Base-by-base conservation (phyloP, 345 rosid genomes). In the Lenwebbia sp. region DNA sequence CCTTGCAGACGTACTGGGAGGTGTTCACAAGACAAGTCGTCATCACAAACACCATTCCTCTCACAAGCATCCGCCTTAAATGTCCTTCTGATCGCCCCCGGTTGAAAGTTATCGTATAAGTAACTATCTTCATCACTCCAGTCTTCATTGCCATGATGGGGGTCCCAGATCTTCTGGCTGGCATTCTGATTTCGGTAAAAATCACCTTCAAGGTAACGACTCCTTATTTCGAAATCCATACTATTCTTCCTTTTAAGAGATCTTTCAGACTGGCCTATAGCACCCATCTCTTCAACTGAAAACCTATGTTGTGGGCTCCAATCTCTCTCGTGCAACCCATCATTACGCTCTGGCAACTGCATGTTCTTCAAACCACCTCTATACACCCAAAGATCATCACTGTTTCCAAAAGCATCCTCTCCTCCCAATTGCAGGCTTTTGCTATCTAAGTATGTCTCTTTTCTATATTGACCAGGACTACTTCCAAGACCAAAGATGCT, bases 41-140 rank as follows among this genome's bases (percentile, higher is more conserved):
- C 86, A 85, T 85, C 83, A 89, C 44, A 41, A 87, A 53, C 83
- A 76, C 82, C 89, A 57, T 86, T 13, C 86, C 54, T 91, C 83
- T 25, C 86, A n/a, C 54, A 57, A 44, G 49, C 85, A 44, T 85
- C 88, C 37, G 33, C 83, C 74, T 28, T 40, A 70, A 23, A 54
- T 54, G 52, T 54, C 30, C 87, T 78, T 40, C 11, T 23, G 49
- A 7, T 23, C 15, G 3, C 54, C 56, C 56, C 49, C 15, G 14
- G 78, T 56, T 49, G 70, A 82, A 85, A 10, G 40, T 82, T 25
- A 83, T 65, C 86, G 23, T 84, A 57, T 54, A 33, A 19, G 84
- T 54, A 62, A 84, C 21, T 55, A 85, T 89, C 87, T 26, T 81
- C 89, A 82, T 83, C 54, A 44, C 12, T 86, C 89, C 47, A 84